Base-by-base conservation (phyloP, 2,329 filamentous ascomycete genomes). In the Lomentospora prolificans region DNA sequence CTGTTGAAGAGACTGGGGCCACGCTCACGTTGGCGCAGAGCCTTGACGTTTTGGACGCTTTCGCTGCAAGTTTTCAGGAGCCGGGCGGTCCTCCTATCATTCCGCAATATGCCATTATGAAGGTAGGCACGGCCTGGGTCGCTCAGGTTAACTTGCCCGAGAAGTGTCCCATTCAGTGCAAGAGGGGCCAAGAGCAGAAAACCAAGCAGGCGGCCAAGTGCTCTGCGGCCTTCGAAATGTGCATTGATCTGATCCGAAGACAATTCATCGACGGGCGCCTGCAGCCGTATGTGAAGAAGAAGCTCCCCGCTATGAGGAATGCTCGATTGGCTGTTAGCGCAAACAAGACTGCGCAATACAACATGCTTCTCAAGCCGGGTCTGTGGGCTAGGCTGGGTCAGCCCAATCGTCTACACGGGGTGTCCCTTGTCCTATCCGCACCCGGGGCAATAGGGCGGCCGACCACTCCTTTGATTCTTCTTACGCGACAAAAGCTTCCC, bases 181-280 rank as follows among this genome's bases (percentile, higher is more conserved):
- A 81, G 4, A 75, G 76, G 10, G 92, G 94, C 4, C 74, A 72
- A 6, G 71, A 81, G 0, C 81, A 85, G 56, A 67, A 74, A 6
- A 88, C 78, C 57, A 97, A 96, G 68, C 77, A 84, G 28, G 71
- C 86, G 17, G 92, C 94, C 3, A 95, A 94, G 67, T 89, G 89
- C 60, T 89, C 91, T 0, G 92, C 91, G 3, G 92, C 94, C 0
- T 97, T 92, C 66, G 82, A 90, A 64, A 82, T 87, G 53, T 96
- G 91, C 64, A 66, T 90, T 1, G 67, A 82, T 59, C 75, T 99
- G 14, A 75, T 85, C 51, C 75, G 81, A 57, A 77, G 79, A 55
- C 79, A 80, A 2, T 82, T 86, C 58, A 74, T 99, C 4, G 82
- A 96, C 64, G 78, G 84, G 0, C 74, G 90, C 65, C 75, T 97